Evolutionary conservation across 1,139 yeast species (phyloP).

Genomic region (Pichia terricola): DNA sequence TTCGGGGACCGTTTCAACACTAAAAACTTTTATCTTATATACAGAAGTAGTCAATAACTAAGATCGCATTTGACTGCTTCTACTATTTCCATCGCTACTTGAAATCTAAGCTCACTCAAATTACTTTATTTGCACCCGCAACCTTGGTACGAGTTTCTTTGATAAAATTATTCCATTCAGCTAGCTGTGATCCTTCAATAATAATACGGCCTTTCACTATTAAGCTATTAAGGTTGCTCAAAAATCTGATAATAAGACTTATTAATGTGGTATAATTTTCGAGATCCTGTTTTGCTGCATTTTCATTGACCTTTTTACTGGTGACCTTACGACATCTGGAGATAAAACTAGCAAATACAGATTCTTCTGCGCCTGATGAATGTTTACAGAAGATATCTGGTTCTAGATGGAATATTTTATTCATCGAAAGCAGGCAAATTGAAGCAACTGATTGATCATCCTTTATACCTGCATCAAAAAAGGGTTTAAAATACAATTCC

Average conservation of each 20-base stretch:
- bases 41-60: too few relatives aligned
- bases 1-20: too few relatives aligned
- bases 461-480: conserved; percentile 30
- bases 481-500: conserved; percentile 22
- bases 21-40: too few relatives aligned
- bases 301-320: conserved; percentile 33
- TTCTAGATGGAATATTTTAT: conserved; percentile 25
- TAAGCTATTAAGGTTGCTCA: conserved; percentile 15
- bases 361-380: conserved; percentile 6
- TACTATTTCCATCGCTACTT: too few relatives aligned
- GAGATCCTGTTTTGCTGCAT: conserved; percentile 41
- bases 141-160: background rate
- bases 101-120: too few relatives aligned
- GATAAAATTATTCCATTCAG: conserved; percentile 18
- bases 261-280: conserved; percentile 33
- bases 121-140: too few relatives aligned
- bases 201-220: conserved; percentile 14
- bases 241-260: conserved; percentile 23
- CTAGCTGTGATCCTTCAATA: conserved; percentile 14
- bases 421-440: conserved; percentile 30
- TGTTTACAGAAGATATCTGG: conserved; percentile 13
- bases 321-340: conserved; percentile 27
- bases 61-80: too few relatives aligned
- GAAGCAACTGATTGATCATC: conserved; percentile 39
- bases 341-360: conserved; percentile 21